phyloP scores from a whole-genome alignment of 1,284 basidiomycete species.

The Austropuccinia psidii region DNA sequence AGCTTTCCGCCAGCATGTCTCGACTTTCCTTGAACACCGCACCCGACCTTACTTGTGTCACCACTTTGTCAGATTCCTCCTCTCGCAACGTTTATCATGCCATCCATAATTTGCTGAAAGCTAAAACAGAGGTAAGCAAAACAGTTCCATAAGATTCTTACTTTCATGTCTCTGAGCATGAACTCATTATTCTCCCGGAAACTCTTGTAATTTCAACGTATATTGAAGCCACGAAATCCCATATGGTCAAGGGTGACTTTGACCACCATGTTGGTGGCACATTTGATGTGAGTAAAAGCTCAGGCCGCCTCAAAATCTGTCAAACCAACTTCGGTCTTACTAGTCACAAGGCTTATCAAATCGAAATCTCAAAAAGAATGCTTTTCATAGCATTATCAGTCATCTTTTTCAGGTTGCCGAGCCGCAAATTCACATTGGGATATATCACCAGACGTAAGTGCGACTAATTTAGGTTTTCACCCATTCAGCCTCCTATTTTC shows the following conservation, averaged over 20 bases:
- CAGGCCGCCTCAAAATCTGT: neutral
- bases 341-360: neutral
- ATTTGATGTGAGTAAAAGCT: constrained; percentile 16
- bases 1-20: constrained; percentile 26
- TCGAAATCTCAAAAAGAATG: constrained; percentile 12
- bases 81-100: constrained; percentile 24
- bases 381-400: constrained; percentile 24
- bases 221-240: constrained; percentile 12
- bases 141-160: neutral
- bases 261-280: constrained; percentile 28
- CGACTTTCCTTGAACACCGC: constrained; percentile 34
- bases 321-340: neutral
- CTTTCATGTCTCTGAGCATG: neutral
- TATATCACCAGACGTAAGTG: constrained; percentile 32
- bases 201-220: too few relatives aligned
- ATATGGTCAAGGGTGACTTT: constrained; percentile 24
- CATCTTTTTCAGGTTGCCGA: constrained; percentile 4
- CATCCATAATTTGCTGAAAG: constrained; percentile 21
- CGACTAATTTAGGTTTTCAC: neutral
- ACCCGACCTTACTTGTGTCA: constrained; percentile 25
- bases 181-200: too few relatives aligned
- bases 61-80: constrained; percentile 16
- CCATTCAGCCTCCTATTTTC: neutral
- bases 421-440: constrained; percentile 26
- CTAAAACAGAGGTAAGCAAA: constrained; percentile 24